Base-by-base conservation (phyloP, 2,329 filamentous ascomycete genomes). In the Hypoxylon sp. region DNA sequence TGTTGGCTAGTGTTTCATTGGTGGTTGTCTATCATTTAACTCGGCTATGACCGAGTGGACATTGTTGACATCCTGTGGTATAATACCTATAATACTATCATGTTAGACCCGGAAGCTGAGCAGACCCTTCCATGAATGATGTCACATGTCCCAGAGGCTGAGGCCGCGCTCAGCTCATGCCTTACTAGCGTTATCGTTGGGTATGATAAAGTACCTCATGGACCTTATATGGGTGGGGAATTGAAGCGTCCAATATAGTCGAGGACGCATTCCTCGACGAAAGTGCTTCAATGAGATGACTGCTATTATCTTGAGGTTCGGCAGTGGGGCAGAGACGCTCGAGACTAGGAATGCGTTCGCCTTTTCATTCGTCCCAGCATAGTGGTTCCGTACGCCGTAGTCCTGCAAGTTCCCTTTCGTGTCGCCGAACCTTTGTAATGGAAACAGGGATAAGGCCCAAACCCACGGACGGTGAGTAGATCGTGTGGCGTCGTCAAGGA, bases 351-450 rank as follows among this genome's bases (percentile, higher is more conserved):
- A 70, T 46, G 58, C 60, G 52, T 54, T 65, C 59, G 31, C 37
- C 56, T 60, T 65, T 54, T 65, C 42, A 71, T 71, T 71, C 69
- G 69, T 70, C 69, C 69, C 69, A 58, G 61, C 46, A 50, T 70
- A 67, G 62, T 70, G 69, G 69, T 71, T 70, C 69, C 66, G 66
- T 71, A 71, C 65, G 65, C 65, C 47, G 65, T 70, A 70, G 68
- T 62, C 47, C 65, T 70, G 69, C 69, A 67, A 65, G 69, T 67
- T 59, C 39, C 69, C 69, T 69, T 33, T 69, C 63, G 66, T 71
- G 69, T 70, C 58, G 69, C 66, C 67, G 64, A 71, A 70, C 66
- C 57, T 71, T 71, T 64, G 63, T 63, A 62, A 70, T 67, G 50
- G 66, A 67, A 67, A 65, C 69, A 71, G 69, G 69, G 69, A 69